Evolutionary conservation across 2,329 filamentous ascomycete species (phyloP).

Genomic region (Trichophyton rubrum): DNA sequence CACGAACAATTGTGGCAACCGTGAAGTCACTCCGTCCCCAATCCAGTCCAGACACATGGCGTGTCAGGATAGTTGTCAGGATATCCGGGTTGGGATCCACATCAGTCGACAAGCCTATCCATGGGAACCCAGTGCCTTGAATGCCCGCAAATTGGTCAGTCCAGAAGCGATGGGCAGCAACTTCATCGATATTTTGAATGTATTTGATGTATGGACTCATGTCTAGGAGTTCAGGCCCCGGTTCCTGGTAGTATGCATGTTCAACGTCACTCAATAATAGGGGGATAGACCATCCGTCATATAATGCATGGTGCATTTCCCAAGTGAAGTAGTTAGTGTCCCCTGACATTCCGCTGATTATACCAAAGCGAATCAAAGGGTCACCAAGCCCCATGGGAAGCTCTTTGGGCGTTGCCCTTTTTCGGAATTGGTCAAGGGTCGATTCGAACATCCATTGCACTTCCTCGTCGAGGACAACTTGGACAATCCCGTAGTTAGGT

Average conservation of each 20-base stretch:
- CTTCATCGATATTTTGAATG: neutral
- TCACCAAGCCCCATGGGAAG: slow-evolving; percentile 8
- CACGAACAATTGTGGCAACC: slow-evolving; percentile 26
- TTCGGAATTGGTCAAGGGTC: slow-evolving; percentile 4
- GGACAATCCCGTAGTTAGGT: slow-evolving; percentile 9
- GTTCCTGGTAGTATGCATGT: neutral
- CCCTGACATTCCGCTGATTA: neutral
- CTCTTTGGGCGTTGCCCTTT: slow-evolving; percentile 8
- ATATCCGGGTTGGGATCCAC: neutral
- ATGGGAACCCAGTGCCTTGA: slow-evolving; percentile 4
- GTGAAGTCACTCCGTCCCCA: slow-evolving; percentile 9
- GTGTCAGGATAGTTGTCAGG: neutral
- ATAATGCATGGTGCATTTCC: slow-evolving; percentile 1
- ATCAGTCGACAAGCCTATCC: neutral
- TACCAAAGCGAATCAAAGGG: neutral
- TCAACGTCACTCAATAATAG: neutral
- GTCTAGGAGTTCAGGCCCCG: neutral
- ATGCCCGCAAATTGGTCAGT: slow-evolving; percentile 6
- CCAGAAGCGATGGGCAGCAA: slow-evolving; percentile 7
- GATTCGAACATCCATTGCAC: slow-evolving; percentile 10
- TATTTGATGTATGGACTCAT: neutral
- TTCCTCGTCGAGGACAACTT: slow-evolving; percentile 17
- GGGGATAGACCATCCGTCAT: neutral
- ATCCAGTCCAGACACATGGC: neutral
- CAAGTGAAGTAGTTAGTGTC: neutral